phyloP scores from a whole-genome alignment of 2,329 filamentous ascomycete species.

The Xylariomycetidae sp. region DNA sequence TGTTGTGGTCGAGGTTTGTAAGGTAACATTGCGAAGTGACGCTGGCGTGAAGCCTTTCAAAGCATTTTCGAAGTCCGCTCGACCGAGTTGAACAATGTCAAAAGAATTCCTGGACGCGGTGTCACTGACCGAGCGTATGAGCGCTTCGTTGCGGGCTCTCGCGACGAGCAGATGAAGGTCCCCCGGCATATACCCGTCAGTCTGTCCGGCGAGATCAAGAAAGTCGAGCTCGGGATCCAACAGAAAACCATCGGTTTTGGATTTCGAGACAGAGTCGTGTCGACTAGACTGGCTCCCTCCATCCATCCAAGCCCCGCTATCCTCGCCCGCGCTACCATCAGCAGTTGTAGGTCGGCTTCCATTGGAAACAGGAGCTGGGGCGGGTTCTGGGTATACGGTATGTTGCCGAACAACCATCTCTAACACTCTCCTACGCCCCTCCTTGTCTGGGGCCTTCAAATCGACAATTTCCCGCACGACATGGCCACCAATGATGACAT shows the following conservation, averaged over 20 bases:
- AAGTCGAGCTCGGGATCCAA: constrained; percentile 78
- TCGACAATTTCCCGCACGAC: constrained; percentile 87
- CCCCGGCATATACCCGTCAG: constrained; percentile 96
- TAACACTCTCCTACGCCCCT: constrained; percentile 75
- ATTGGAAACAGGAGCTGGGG: constrained; percentile 24
- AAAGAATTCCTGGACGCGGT: constrained; percentile 39
- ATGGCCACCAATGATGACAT: constrained; percentile 83
- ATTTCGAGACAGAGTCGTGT: constrained; percentile 23
- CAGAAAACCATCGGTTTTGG: constrained; percentile 56
- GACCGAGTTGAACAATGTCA: constrained; percentile 56
- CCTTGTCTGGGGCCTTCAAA: constrained; percentile 88
- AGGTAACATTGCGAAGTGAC: constrained; percentile 85
- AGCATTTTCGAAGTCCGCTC: constrained; percentile 75
- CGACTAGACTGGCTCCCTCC: constrained; percentile 54
- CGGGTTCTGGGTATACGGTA: constrained; percentile 33
- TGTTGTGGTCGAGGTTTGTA: constrained; percentile 88
- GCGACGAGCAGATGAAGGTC: constrained; percentile 82
- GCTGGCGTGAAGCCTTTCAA: constrained; percentile 91
- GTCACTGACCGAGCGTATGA: constrained; percentile 72
- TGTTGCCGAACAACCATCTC: constrained; percentile 66
- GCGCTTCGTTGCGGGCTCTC: constrained; percentile 82
- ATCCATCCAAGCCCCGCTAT: constrained; percentile 68
- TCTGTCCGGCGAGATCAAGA: constrained; percentile 85
- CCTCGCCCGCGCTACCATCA: constrained; percentile 45
- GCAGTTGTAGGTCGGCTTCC: constrained; percentile 53